phyloP scores from a whole-genome alignment of 257 asterid genomes.

The Fraxinus quadrangulata region DNA sequence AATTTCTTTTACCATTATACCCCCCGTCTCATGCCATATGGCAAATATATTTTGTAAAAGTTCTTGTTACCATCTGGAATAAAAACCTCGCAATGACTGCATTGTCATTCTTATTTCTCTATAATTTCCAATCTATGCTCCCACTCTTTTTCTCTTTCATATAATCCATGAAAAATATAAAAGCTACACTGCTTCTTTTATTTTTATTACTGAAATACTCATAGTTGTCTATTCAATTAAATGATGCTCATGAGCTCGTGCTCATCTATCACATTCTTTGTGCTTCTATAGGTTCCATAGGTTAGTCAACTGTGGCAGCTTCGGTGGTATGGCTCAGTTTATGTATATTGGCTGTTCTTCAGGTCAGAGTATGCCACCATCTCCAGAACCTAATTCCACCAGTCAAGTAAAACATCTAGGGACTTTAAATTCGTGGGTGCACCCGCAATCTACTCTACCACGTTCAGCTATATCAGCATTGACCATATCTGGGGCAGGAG shows the following conservation, averaged over 20 bases:
- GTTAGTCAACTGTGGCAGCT: conserved; percentile 51
- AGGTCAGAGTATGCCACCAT: conserved; percentile 31
- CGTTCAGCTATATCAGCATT: conserved; percentile 73
- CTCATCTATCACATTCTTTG: conserved; percentile 25
- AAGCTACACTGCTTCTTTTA: neutral
- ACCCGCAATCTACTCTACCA: conserved; percentile 86
- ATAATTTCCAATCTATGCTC: neutral
- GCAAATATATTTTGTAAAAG: neutral
- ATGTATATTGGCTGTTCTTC: conserved; percentile 33
- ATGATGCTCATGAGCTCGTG: conserved; percentile 17
- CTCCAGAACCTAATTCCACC: conserved; percentile 42
- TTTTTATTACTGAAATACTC: neutral
- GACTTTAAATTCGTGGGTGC: conserved; percentile 72
- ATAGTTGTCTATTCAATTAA: conserved; percentile 15
- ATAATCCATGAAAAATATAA: neutral
- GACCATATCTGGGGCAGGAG: conserved; percentile 60
- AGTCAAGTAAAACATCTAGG: conserved; percentile 29
- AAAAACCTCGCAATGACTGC: neutral
- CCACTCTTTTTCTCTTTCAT: neutral
- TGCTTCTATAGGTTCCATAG: conserved; percentile 76
- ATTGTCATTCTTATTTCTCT: neutral
- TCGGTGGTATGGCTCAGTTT: conserved; percentile 39
- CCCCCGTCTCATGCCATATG: neutral
- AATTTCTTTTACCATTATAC: neutral
- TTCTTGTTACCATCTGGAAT: neutral